Conservation (phyloP, 192 early-diverging fungal species). For the Podochytrium sp. region DNA sequence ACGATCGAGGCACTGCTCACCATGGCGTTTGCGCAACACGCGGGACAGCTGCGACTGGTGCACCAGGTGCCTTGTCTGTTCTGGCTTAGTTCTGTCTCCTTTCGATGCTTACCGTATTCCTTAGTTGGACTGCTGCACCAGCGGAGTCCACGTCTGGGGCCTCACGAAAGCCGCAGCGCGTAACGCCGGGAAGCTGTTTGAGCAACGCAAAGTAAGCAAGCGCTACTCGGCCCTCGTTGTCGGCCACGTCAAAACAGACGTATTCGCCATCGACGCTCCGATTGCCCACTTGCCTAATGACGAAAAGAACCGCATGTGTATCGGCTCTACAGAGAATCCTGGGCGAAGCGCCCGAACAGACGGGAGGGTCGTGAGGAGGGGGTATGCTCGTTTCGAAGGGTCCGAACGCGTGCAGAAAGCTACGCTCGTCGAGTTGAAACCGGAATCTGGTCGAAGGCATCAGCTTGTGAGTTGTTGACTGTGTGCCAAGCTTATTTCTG, state of each 20-base stretch:
- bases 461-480: too few relatives aligned
- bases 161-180: constrained; percentile 22
- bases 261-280: background rate
- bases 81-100: too few relatives aligned
- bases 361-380: background rate
- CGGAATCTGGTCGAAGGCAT: constrained; percentile 37
- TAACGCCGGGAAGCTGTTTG: constrained; percentile 14
- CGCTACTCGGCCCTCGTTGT: constrained; percentile 33
- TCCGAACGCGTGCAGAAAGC: constrained; percentile 12
- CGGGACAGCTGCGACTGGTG: constrained; percentile 7
- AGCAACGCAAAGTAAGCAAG: constrained; percentile 28
- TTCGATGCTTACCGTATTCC: too few relatives aligned
- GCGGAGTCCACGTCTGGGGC: constrained; percentile 43
- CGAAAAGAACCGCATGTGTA: constrained; percentile 24
- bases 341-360: constrained; percentile 28
- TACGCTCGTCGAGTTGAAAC: constrained; percentile 29
- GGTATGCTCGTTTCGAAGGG: background rate
- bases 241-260: constrained; percentile 28
- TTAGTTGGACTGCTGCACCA: constrained; percentile 41
- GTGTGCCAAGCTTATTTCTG: too few relatives aligned
- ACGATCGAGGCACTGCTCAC: constrained; percentile 16
- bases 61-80: too few relatives aligned
- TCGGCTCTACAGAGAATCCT: constrained; percentile 32
- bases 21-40: background rate
- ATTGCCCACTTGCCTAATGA: constrained; percentile 8